Evolutionary conservation across 2,329 filamentous ascomycete genomes (phyloP), one percentile per base, ranked within the genome.

Genomic region (Celoporthe dispersa): DNA sequence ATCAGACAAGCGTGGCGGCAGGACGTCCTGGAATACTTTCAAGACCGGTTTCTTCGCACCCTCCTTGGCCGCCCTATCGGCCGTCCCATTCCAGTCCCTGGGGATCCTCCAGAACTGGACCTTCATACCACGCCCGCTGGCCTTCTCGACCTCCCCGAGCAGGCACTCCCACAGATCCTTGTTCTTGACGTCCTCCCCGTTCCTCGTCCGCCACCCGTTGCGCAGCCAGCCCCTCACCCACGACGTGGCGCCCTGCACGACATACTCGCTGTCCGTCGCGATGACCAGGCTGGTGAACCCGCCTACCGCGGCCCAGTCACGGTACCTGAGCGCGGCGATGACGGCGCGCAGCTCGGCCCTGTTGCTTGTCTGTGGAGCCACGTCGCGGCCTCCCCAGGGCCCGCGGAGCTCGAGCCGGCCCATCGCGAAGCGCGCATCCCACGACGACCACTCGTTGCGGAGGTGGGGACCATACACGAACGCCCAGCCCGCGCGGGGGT

Each of bases 281-380:
- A 89, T 81, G 51, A 87, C 83, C 2, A 88, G 7, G 1, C 76
- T 77, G 14, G 70, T 53, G 77, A 78, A 77, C 22, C 6, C 22
- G 68, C 82, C 74, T 75, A 86, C 83, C 5, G 74, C 77, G 0
- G 19, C n/a, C 85, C 85, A 87, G 71, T 75, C 11, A 2, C 80
- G 77, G 73, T 80, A 83, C 37, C 81, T 78, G 33, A 88, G 79
- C 4, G 83, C 87, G 6, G 80, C 84, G 62, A 87, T 82, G 6
- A 84, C 84, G 7, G 86, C 86, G 19, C 86, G 86, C 8, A 89
- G 81, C 75, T 88, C 85, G 3, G 87, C 87, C 5, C 86, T 81
- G 72, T 87, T 86, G 78, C 81, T 87, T 28, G 80, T 87, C 70
- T 84, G 82, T 9, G 22, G 37, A 6, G 37, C 37, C 37, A 72